Percentiles rank a stretch among this genome's conserved stretches.
phyloP scores from a whole-genome alignment of 495 filamentous ascomycete genomes.

The Talaromyces wortmannii region DNA sequence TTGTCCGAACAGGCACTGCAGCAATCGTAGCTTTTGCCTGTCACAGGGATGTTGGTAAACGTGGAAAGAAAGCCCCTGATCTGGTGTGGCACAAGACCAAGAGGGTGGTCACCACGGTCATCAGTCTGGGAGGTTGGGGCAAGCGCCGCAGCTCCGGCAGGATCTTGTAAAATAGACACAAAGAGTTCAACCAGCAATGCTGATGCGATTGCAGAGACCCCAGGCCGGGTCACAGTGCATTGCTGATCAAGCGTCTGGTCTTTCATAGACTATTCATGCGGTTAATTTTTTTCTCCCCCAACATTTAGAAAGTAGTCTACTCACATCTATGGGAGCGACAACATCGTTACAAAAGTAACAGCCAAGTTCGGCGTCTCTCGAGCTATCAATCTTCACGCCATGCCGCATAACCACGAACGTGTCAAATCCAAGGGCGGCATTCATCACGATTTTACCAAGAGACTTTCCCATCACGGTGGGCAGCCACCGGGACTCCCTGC shows the following conservation, averaged over 20 bases:
- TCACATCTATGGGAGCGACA: constrained; percentile 87
- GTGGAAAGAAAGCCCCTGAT: constrained; percentile 85
- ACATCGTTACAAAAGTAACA: constrained; percentile 99
- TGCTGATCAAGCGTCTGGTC: constrained; percentile 95
- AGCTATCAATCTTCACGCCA: constrained; percentile 46
- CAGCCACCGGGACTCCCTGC: constrained; percentile 87
- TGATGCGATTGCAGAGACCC: constrained; percentile 85
- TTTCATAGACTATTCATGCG: constrained; percentile 64
- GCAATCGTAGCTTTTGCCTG: constrained; percentile 76
- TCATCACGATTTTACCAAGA: constrained; percentile 88
- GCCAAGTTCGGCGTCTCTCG: constrained; percentile 54
- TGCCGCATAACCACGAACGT: constrained; percentile 97
- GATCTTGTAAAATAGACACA: constrained; percentile 83
- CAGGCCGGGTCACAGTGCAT: constrained; percentile 93
- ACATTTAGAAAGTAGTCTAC: constrained; percentile 17
- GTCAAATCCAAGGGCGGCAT: constrained; percentile 93
- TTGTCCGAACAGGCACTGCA: constrained; percentile 87
- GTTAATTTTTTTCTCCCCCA: constrained; percentile 30
- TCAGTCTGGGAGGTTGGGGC: constrained; percentile 48
- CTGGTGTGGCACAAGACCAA: constrained; percentile 86
- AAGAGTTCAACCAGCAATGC: constrained; percentile 88
- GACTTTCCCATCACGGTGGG: constrained; percentile 98
- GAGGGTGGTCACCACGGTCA: constrained; percentile 62
- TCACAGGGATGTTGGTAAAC: constrained; percentile 78
- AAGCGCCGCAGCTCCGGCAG: constrained; percentile 49